Conservation (phyloP, 805 yeast genomes). For the Suhomyces xylopsoci region DNA sequence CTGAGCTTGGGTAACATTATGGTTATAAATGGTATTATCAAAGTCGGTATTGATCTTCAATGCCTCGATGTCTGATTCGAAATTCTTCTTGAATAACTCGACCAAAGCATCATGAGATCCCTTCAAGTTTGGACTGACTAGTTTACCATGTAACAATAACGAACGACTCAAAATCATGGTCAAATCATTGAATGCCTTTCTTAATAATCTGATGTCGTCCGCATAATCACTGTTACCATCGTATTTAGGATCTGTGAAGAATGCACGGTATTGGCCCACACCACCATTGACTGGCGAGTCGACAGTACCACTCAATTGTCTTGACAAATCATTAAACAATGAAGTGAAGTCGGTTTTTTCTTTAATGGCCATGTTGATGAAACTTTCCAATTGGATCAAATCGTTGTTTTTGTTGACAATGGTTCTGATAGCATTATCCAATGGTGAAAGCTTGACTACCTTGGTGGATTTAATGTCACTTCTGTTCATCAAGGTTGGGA, state of each 20-base stretch:
- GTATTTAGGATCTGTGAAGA: constrained; percentile 46
- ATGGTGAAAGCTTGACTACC: constrained; percentile 67
- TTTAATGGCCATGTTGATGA: constrained; percentile 50
- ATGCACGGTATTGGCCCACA: constrained; percentile 74
- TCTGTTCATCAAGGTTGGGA: constrained; percentile 87
- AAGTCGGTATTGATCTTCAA: constrained; percentile 37
- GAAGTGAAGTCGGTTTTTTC: constrained; percentile 49
- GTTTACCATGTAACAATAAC: constrained; percentile 62
- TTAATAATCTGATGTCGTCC: constrained; percentile 34
- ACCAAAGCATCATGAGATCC: constrained; percentile 67
- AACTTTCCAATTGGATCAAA: constrained; percentile 62
- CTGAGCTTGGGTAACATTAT: constrained; percentile 14
- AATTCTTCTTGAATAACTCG: constrained; percentile 62
- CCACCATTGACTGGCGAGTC: constrained; percentile 95
- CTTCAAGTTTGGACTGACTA: constrained; percentile 54
- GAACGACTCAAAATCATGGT: constrained; percentile 63
- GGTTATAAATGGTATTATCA: constrained; percentile 26
- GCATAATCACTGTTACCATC: constrained; percentile 31
- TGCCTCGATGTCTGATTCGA: constrained; percentile 56
- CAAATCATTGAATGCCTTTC: constrained; percentile 62
- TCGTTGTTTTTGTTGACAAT: constrained; percentile 69
- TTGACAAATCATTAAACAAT: constrained; percentile 60
- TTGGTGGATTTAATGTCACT: constrained; percentile 58
- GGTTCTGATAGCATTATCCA: constrained; percentile 74
- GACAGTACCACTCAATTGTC: constrained; percentile 78